Evolutionary conservation across 1,284 basidiomycete genomes (phyloP).

Genomic region (Trichosporon ovoides): DNA sequence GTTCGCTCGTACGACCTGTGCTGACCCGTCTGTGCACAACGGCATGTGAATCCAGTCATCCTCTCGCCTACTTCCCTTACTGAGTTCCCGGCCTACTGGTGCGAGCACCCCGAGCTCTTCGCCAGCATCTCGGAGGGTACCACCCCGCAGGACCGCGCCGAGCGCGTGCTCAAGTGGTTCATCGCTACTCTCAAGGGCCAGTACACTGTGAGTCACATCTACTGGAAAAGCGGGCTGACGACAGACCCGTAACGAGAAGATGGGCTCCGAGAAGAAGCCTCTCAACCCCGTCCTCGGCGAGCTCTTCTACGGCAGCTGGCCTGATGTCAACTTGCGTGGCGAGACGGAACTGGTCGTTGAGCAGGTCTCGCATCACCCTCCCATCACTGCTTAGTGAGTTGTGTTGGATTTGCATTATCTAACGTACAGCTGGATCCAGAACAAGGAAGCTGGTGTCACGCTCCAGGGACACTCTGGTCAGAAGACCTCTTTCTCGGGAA

Average conservation of each 20-base stretch:
- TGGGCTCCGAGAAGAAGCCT: slow-evolving; percentile 97
- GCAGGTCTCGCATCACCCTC: slow-evolving; percentile 94
- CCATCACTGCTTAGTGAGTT: slow-evolving; percentile 57
- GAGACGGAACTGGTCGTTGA: slow-evolving; percentile 84
- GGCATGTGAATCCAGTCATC: slow-evolving; percentile 55
- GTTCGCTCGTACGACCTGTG: background rate
- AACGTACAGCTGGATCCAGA: slow-evolving; percentile 65
- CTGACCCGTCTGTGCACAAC: slow-evolving; percentile 1
- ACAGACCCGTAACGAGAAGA: slow-evolving; percentile 74
- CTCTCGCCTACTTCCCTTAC: slow-evolving; percentile 65
- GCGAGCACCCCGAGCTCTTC: slow-evolving; percentile 78
- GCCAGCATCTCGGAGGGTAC: slow-evolving; percentile 71
- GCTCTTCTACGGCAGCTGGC: slow-evolving; percentile 91
- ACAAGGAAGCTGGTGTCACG: slow-evolving; percentile 69
- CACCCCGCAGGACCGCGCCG: slow-evolving; percentile 64
- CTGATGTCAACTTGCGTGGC: slow-evolving; percentile 70
- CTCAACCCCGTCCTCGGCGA: slow-evolving; percentile 94
- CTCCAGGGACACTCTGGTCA: slow-evolving; percentile 90
- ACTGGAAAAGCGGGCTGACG: slow-evolving; percentile 2
- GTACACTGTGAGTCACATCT: slow-evolving; percentile 60
- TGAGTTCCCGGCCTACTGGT: slow-evolving; percentile 92
- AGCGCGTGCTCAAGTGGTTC: slow-evolving; percentile 85
- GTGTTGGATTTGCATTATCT: background rate
- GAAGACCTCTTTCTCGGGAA: slow-evolving; percentile 70
- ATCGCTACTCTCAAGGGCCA: slow-evolving; percentile 90